phyloP scores from a whole-genome alignment of 805 yeast genomes.

The Metschnikowia proteae region DNA sequence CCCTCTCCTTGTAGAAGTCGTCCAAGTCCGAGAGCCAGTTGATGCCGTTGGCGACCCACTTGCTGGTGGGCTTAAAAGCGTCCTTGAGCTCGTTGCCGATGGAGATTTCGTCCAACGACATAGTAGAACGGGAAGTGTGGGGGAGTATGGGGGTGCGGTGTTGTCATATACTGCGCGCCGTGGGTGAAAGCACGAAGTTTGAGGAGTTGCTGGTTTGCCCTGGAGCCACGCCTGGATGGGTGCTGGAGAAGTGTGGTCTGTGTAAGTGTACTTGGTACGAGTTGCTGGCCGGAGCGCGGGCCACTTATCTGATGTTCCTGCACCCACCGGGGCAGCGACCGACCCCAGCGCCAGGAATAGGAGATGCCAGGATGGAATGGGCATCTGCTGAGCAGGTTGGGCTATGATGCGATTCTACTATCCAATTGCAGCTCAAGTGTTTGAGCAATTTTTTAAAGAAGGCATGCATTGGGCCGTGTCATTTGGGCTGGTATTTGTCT shows the following conservation, averaged over 20 bases:
- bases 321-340: background rate
- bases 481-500: too few species aligned
- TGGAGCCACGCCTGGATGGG: background rate
- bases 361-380: too few species aligned
- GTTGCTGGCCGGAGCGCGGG: constrained; percentile 3
- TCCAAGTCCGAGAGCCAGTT: constrained; percentile 77
- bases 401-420: too few species aligned
- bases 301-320: background rate
- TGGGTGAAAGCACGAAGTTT: background rate
- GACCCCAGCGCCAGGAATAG: too few species aligned
- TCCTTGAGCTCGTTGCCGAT: constrained; percentile 79
- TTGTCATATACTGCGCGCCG: background rate
- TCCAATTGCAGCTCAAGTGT: too few species aligned
- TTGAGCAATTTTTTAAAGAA: too few species aligned
- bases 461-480: too few species aligned
- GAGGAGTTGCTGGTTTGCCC: background rate
- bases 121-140: background rate
- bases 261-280: background rate
- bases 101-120: constrained; percentile 25
- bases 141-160: background rate
- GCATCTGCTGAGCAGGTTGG: too few species aligned
- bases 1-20: constrained; percentile 77
- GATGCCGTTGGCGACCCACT: constrained; percentile 74
- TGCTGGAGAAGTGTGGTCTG: background rate
- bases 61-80: constrained; percentile 68